Evolutionary conservation across 768 basidiomycete genomes (phyloP).

Genomic region (Suillus sp.): DNA sequence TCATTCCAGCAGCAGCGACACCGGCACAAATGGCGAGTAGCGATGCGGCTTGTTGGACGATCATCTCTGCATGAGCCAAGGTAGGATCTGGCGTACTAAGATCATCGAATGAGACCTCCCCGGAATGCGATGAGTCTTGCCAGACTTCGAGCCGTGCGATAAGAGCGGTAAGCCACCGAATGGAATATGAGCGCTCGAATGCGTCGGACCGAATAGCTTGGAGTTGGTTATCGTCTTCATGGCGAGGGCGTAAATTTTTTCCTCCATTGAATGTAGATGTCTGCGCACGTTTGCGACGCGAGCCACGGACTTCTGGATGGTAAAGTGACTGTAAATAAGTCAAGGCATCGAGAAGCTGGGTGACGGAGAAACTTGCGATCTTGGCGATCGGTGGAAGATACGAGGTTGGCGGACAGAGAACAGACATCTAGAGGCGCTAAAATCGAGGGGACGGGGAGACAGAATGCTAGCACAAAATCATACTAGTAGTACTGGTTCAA

Average conservation of each 20-base stretch:
- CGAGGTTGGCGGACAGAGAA: conserved; percentile 46
- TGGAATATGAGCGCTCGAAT: conserved; percentile 70
- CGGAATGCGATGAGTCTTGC: conserved; percentile 7
- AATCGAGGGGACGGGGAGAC: neutral
- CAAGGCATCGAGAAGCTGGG: conserved; percentile 47
- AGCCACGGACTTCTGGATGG: conserved; percentile 63
- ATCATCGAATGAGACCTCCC: neutral
- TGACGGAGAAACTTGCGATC: conserved; percentile 38
- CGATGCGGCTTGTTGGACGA: conserved; percentile 58
- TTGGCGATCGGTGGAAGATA: conserved; percentile 54
- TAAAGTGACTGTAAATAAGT: conserved; percentile 56
- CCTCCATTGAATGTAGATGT: neutral
- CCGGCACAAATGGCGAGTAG: conserved; percentile 68
- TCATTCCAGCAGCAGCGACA: conserved; percentile 58
- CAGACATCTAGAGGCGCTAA: conserved; percentile 5
- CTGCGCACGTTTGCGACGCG: conserved; percentile 40
- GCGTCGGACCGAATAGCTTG: conserved; percentile 51
- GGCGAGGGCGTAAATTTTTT: neutral
- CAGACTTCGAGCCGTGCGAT: conserved; percentile 42
- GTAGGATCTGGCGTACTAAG: neutral
- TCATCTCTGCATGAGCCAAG: conserved; percentile 29
- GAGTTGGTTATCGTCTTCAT: conserved; percentile 16
- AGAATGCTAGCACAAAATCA: conserved; percentile 8
- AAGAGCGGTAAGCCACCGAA: conserved; percentile 75
- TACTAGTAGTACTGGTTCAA: neutral